phyloP scores from a whole-genome alignment of 2,329 filamentous ascomycete species.

The Beauveria brongniartii region DNA sequence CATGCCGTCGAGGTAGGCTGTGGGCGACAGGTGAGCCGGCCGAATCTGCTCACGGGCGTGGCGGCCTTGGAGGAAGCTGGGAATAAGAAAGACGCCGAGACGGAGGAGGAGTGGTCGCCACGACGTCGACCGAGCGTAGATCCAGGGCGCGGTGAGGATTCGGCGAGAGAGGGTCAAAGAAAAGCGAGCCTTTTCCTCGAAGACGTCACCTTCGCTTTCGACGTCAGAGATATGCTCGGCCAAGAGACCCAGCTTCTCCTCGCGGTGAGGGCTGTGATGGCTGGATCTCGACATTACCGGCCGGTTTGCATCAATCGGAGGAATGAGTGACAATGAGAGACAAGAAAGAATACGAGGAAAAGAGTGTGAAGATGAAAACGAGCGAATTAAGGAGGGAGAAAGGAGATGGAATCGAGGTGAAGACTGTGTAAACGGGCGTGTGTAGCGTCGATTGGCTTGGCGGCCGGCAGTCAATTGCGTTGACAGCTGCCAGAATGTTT shows the following conservation, averaged over 20 bases:
- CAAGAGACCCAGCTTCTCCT: conserved; percentile 38
- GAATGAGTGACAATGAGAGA: background rate
- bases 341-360: background rate
- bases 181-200: conserved; percentile 28
- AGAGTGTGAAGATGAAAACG: conserved; percentile 10
- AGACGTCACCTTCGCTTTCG: conserved; percentile 32
- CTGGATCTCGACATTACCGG: conserved; percentile 1
- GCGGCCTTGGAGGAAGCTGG: conserved; percentile 43
- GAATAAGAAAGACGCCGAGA: conserved; percentile 37
- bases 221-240: conserved; percentile 37
- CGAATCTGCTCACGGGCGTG: conserved; percentile 32
- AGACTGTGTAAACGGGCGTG: conserved; percentile 3
- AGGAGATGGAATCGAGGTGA: background rate
- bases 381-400: conserved; percentile 12
- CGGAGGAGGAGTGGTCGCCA: conserved; percentile 32
- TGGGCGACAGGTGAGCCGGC: conserved; percentile 38
- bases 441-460: background rate
- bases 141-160: conserved; percentile 21
- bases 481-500: conserved; percentile 5
- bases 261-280: conserved; percentile 16
- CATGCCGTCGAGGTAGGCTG: conserved; percentile 51
- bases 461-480: background rate
- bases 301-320: background rate
- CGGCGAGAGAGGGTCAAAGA: conserved; percentile 15
- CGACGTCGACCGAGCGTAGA: conserved; percentile 24